Evolutionary conservation across 2,329 filamentous ascomycete species (phyloP).

Genomic region (Colletotrichum sp.): DNA sequence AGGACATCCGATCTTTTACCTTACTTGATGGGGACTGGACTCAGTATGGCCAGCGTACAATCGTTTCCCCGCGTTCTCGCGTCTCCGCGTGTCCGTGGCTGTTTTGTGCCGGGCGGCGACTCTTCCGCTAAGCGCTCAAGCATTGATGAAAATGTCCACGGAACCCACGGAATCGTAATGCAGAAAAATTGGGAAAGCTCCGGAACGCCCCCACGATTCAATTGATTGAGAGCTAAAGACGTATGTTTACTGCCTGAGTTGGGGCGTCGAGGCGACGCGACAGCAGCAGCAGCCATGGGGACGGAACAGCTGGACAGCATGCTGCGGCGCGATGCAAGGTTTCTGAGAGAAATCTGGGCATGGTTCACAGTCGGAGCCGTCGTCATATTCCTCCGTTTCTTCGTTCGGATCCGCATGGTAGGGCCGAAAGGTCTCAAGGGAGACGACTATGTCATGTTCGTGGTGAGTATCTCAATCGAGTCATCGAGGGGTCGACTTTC

Average conservation of each 20-base stretch:
- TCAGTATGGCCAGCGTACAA: background rate
- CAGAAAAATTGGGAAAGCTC: background rate
- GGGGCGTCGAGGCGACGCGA: background rate
- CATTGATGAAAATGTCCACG: background rate
- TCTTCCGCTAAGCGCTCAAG: background rate
- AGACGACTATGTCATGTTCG: conserved; percentile 41
- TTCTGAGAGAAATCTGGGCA: conserved; percentile 34
- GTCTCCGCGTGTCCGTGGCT: background rate
- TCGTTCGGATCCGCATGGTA: conserved; percentile 40
- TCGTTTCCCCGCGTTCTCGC: background rate
- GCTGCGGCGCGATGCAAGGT: conserved; percentile 17
- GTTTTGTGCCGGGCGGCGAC: background rate
- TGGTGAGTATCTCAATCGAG: conserved; percentile 24
- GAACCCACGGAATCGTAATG: background rate
- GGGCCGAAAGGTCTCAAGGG: conserved; percentile 40
- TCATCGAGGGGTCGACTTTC: background rate
- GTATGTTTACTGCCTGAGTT: background rate
- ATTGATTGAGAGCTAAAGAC: background rate
- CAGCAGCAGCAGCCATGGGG: background rate
- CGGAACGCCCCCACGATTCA: fast-evolving
- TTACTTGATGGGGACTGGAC: background rate
- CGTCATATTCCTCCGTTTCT: conserved; percentile 36
- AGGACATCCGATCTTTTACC: background rate
- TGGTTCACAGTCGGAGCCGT: conserved; percentile 35
- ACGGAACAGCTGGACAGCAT: background rate